Evolutionary conservation across 2,329 filamentous ascomycete species (phyloP).

Genomic region (Penicillium sp.): DNA sequence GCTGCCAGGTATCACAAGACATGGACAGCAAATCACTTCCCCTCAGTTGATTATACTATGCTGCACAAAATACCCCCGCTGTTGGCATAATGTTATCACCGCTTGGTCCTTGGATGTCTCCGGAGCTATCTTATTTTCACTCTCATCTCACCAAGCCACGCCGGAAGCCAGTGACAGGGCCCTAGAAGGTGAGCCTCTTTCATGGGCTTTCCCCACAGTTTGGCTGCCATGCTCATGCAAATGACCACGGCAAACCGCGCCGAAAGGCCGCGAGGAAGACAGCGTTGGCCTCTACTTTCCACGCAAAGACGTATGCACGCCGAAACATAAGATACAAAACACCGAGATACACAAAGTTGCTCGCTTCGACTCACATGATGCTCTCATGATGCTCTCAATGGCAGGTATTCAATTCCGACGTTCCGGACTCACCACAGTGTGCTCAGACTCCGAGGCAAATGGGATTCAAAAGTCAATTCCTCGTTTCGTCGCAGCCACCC

Average conservation of each 20-base stretch:
- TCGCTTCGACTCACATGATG: constrained; percentile 3
- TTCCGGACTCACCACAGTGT: constrained; percentile 3
- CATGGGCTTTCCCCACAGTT: constrained; percentile 7
- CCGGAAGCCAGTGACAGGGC: constrained; percentile 1
- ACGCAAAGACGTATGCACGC: constrained; percentile 1
- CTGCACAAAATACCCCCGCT: not conserved
- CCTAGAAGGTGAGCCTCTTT: not conserved
- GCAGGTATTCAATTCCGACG: constrained; percentile 4
- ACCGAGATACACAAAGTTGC: not conserved
- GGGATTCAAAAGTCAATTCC: constrained; percentile 20
- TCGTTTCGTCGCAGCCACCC: constrained; percentile 5
- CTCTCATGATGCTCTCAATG: constrained; percentile 2
- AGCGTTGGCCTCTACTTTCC: not conserved
- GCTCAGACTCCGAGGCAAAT: constrained; percentile 4
- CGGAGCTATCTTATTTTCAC: not conserved
- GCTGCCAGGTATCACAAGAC: not conserved
- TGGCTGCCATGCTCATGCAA: not conserved
- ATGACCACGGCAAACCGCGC: constrained; percentile 7
- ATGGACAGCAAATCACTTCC: not conserved
- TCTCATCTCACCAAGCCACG: constrained; percentile 2
- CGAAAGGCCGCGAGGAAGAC: constrained; percentile 4
- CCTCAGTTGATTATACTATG: not conserved
- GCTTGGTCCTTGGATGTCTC: not conserved
- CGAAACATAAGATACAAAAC: not conserved
- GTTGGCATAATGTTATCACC: not conserved